phyloP scores from a whole-genome alignment of 129 eudicot species.

The Centella asiatica region DNA sequence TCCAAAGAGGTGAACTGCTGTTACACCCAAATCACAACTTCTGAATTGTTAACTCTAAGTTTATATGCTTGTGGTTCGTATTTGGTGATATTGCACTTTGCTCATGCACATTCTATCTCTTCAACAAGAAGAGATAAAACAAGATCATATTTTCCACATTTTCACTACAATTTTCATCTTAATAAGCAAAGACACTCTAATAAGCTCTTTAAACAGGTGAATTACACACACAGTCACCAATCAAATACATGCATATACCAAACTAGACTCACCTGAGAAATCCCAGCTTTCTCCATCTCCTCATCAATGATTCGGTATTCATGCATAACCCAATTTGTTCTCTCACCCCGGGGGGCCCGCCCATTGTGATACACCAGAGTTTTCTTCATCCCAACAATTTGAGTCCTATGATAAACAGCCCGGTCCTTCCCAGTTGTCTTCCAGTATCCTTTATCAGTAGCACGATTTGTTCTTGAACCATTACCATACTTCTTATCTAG shows the following conservation, averaged over 20 bases:
- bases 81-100: no score
- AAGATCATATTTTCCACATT: no score
- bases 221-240: no score
- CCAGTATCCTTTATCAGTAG: slow-evolving; percentile 90
- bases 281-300: slow-evolving; percentile 58
- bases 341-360: slow-evolving; percentile 84
- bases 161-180: neutral
- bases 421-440: slow-evolving; percentile 95
- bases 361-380: slow-evolving; percentile 90
- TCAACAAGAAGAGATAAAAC: no score
- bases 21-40: no score
- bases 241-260: neutral
- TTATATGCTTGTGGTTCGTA: neutral
- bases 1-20: neutral
- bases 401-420: slow-evolving; percentile 60
- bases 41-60: no score
- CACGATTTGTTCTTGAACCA: slow-evolving; percentile 74
- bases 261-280: slow-evolving; percentile 48
- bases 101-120: no score
- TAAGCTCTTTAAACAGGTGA: neutral
- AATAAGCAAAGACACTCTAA: neutral
- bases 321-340: slow-evolving; percentile 97
- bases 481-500: slow-evolving; percentile 89
- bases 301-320: slow-evolving; percentile 79
- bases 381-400: slow-evolving; percentile 86